Evolutionary conservation across 129 eudicot genomes (phyloP).

Genomic region (Dittrichia graveolens): DNA sequence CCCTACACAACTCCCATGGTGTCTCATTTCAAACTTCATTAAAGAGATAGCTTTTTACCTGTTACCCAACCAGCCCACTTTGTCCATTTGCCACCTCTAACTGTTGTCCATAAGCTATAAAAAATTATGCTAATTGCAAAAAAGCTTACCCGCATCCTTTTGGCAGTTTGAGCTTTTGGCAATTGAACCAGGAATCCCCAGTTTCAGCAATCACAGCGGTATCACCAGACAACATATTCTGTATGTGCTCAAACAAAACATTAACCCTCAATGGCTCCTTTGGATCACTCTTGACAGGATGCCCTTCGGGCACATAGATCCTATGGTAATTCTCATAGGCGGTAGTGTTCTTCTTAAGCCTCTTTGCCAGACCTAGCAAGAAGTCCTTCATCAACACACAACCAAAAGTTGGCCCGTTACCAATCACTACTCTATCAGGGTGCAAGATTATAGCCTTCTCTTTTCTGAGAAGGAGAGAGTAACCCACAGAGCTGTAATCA

Average conservation of each 20-base stretch:
- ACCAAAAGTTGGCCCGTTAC: conserved; percentile 78
- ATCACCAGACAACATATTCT: conserved; percentile 43
- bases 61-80: too few species aligned
- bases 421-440: conserved; percentile 66
- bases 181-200: conserved; percentile 59
- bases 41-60: too few species aligned
- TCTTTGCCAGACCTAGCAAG: conserved; percentile 45
- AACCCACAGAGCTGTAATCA: conserved; percentile 71
- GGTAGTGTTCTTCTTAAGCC: conserved; percentile 36
- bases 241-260: conserved; percentile 52
- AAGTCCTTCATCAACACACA: conserved; percentile 82
- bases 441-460: conserved; percentile 65
- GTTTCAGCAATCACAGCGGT: conserved; percentile 56
- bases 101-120: too few species aligned
- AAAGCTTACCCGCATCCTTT: conserved; percentile 52
- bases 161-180: conserved; percentile 58
- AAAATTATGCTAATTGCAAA: too few species aligned
- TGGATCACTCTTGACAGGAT: conserved; percentile 38
- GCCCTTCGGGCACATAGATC: conserved; percentile 50
- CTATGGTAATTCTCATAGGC: conserved; percentile 50
- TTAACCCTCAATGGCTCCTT: conserved; percentile 49
- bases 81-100: too few species aligned
- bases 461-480: conserved; percentile 63
- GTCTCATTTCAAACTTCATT: too few species aligned
- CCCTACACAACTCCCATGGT: too few species aligned